Conservation (phyloP, 2,329 filamentous ascomycete species). For the Phaeosphaeria sp. region DNA sequence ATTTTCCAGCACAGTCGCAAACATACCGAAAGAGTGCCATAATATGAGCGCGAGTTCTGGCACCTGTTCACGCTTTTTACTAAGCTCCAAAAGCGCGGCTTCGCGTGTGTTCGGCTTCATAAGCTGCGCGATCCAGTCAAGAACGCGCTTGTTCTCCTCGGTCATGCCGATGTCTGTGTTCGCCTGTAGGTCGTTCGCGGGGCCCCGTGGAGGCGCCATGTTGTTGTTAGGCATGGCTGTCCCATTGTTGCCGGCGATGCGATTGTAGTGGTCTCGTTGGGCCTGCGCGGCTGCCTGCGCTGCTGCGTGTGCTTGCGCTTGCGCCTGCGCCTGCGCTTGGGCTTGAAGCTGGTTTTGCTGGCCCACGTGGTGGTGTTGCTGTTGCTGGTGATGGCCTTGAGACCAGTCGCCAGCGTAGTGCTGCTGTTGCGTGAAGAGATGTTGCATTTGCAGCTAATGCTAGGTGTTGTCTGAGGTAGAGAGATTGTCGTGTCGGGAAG, state of each 20-base stretch:
- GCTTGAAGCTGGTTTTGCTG: slow-evolving; percentile 50
- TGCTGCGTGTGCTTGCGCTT: slow-evolving; percentile 52
- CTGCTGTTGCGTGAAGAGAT: slow-evolving; percentile 69
- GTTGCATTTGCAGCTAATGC: slow-evolving; percentile 56
- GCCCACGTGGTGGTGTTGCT: slow-evolving; percentile 48
- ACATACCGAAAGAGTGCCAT: slow-evolving; percentile 94
- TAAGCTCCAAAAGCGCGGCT: slow-evolving; percentile 89
- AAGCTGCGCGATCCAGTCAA: slow-evolving; percentile 90
- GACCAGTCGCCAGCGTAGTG: slow-evolving; percentile 63
- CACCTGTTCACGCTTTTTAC: slow-evolving; percentile 98
- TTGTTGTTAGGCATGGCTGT: slow-evolving; percentile 50
- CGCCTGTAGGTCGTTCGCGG: slow-evolving; percentile 48
- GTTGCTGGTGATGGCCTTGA: slow-evolving; percentile 55
- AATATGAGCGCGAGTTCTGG: slow-evolving; percentile 94
- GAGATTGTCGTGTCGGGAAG: slow-evolving; percentile 11
- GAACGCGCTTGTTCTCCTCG: slow-evolving; percentile 91
- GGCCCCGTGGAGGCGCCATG: slow-evolving; percentile 45
- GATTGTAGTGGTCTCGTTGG: slow-evolving; percentile 70
- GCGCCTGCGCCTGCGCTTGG: slow-evolving; percentile 59
- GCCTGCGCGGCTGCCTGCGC: slow-evolving; percentile 61
- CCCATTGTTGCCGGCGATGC: slow-evolving; percentile 72
- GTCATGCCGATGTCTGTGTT: slow-evolving; percentile 63
- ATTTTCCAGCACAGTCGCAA: too few relatives aligned
- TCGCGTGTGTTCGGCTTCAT: slow-evolving; percentile 88
- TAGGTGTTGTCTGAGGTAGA: slow-evolving; percentile 16